phyloP scores from a whole-genome alignment of 257 asterid species.

The Ajuga chamaepitys region DNA sequence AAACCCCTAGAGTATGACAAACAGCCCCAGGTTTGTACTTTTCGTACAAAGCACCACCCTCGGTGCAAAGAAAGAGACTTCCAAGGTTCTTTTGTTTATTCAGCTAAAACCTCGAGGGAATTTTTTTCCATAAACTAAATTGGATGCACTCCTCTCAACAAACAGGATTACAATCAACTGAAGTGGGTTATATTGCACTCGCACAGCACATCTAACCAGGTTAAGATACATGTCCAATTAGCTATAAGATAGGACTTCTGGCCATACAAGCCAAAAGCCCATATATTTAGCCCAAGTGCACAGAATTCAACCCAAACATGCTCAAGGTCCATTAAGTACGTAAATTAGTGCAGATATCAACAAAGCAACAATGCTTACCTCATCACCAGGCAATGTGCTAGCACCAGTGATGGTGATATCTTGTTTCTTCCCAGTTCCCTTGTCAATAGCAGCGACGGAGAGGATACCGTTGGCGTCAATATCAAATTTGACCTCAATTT shows the following conservation, averaged over 20 bases:
- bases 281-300: neutral
- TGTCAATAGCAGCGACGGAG: constrained; percentile 84
- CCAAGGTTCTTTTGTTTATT: too few species aligned
- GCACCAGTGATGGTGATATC: constrained; percentile 98
- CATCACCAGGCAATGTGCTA: constrained; percentile 90
- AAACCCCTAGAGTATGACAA: too few species aligned
- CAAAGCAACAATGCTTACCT: constrained; percentile 45
- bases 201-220: too few species aligned
- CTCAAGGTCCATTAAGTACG: neutral
- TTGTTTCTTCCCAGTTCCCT: constrained; percentile 96
- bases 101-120: too few species aligned
- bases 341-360: neutral
- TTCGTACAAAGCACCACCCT: too few species aligned
- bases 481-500: constrained; percentile 92
- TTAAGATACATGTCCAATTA: too few species aligned
- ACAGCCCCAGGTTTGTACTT: too few species aligned
- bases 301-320: neutral
- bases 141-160: neutral
- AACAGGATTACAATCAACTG: neutral
- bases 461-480: constrained; percentile 97
- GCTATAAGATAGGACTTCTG: too few species aligned
- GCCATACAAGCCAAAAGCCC: neutral
- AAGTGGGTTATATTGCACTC: neutral
- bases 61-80: too few species aligned
- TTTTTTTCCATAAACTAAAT: too few species aligned